phyloP scores from a whole-genome alignment of 495 filamentous ascomycete species.

The Acidiella bohemica region DNA sequence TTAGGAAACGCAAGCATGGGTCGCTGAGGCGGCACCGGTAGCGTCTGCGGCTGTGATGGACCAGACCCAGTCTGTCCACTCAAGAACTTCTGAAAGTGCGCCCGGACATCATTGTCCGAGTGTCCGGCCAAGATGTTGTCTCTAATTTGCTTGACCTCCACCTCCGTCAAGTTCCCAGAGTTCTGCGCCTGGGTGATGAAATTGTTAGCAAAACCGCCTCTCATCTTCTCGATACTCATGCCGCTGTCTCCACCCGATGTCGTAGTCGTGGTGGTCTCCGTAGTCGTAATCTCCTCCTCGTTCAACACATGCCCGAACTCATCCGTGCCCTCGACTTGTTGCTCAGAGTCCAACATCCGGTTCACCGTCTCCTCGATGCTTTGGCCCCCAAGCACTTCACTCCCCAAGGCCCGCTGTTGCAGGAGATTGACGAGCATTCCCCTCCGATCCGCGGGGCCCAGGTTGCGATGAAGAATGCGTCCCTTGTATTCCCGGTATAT shows the following conservation, averaged over 20 bases:
- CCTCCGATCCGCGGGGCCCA: neutral
- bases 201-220: neutral
- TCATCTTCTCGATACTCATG: neutral
- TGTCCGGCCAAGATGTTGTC: neutral
- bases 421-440: neutral
- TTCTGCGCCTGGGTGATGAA: neutral
- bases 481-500: no score
- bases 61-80: neutral
- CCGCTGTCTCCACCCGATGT: neutral
- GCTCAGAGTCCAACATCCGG: constrained; percentile 3
- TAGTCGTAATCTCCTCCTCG: constrained; percentile 2
- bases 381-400: neutral
- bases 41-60: no score
- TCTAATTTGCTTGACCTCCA: neutral
- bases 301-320: neutral
- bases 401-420: neutral
- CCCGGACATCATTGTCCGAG: neutral
- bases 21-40: no score
- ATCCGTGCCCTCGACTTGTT: neutral
- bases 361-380: neutral
- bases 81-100: neutral
- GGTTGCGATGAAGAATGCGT: neutral
- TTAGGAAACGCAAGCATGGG: neutral
- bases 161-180: neutral
- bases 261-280: constrained; percentile 2